Evolutionary conservation across 805 yeast species (phyloP), one percentile per base, ranked within the genome.

Genomic region (Cyberlindnera maclurae): DNA sequence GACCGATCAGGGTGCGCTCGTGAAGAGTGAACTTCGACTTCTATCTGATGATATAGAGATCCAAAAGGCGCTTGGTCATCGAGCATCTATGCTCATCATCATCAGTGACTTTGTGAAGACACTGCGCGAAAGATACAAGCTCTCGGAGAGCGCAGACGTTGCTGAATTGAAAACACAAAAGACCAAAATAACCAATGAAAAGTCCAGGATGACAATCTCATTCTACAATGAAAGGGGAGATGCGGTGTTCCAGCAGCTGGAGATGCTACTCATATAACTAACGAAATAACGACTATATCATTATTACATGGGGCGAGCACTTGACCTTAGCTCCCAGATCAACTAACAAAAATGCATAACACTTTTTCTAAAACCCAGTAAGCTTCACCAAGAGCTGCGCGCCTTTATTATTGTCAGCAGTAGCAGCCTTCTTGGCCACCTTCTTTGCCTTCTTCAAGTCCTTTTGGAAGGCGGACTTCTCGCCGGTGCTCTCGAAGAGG

Each of bases 401-500:
- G 45, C 93, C 90, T 59, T 83, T 83, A 59, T 82, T 81, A 29
- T 43, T 46, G 13, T 70, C 64, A 40, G 66, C 50, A 6, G 52
- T 60, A 4, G 57, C 62, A 40, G 67, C 67, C 18, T 69, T 48
- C 52, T 63, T 52, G 51, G 68, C 63, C 18, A 62, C 56, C 46
- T 72, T 73, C 52, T 69, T 65, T 34, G 67, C 51, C 41, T 68
- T 67, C 58, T 73, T 74, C 52, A 89, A 63, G 22, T 67, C 71
- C 54, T 76, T 71, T 41, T 66, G 53, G 47, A 83, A 76, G 24
- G 62, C 57, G 42, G 71, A 64, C 31, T 72, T 68, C 33, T 67
- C 63, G 36, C 64, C 65, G 51, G 82, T 67, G 22, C 72, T 71
- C 62, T 90, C 97, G 50, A 69, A 73, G n/a, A 87, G 62, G 1